phyloP scores from a whole-genome alignment of 2,329 filamentous ascomycete species.

The Cyphellophora europaea region DNA sequence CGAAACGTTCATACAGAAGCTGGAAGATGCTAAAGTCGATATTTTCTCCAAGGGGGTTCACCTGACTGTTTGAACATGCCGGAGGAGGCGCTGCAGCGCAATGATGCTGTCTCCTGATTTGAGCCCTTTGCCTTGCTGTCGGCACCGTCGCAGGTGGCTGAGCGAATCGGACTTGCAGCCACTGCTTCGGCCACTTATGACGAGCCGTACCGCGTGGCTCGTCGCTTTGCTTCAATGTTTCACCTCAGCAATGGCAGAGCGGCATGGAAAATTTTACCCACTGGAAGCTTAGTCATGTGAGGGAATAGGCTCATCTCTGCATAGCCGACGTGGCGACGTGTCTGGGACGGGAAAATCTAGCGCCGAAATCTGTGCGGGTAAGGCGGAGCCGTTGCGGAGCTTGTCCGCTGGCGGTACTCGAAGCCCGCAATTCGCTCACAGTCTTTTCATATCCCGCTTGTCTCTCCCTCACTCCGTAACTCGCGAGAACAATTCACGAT shows the following conservation, averaged over 20 bases:
- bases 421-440: too few relatives aligned
- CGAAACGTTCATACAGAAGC: conserved; percentile 43
- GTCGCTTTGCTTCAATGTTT: conserved; percentile 45
- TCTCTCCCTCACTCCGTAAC: too few relatives aligned
- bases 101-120: conserved; percentile 50
- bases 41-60: conserved; percentile 51
- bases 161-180: conserved; percentile 43
- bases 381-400: too few relatives aligned
- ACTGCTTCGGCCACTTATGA: conserved; percentile 49
- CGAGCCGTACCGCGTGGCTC: conserved; percentile 44
- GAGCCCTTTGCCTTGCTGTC: conserved; percentile 47
- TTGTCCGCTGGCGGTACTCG: too few relatives aligned
- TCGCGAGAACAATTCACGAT: too few relatives aligned
- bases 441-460: too few relatives aligned
- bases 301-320: too few relatives aligned
- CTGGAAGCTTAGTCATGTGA: conserved; percentile 43
- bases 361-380: too few relatives aligned
- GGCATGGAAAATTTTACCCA: conserved; percentile 48
- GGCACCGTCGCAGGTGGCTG: conserved; percentile 39
- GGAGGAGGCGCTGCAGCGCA: conserved; percentile 46
- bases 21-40: conserved; percentile 46
- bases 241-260: conserved; percentile 43
- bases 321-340: too few relatives aligned
- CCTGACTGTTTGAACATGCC: conserved; percentile 49
- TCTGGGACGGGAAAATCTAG: too few relatives aligned